phyloP scores from a whole-genome alignment of 1,139 yeast genomes.

The Yamadazyma siamensis region DNA sequence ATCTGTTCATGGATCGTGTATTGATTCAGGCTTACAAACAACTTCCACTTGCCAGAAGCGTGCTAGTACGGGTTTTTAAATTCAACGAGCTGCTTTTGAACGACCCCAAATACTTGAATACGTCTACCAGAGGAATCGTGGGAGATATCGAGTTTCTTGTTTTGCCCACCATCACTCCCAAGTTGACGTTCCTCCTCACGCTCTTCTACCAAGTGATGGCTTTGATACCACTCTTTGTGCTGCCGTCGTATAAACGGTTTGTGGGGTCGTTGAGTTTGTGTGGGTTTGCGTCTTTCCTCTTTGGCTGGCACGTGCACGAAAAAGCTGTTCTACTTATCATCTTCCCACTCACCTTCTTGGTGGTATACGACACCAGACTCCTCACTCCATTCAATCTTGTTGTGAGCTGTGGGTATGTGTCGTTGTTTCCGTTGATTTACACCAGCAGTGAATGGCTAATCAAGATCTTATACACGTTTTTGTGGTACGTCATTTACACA shows the following conservation, averaged over 20 bases:
- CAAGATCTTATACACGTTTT: constrained; percentile 73
- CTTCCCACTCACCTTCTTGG: constrained; percentile 83
- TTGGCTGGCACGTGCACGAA: constrained; percentile 99
- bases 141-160: constrained; percentile 84
- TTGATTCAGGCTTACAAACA: constrained; percentile 51
- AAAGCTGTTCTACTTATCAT: constrained; percentile 88
- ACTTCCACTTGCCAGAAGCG: constrained; percentile 43
- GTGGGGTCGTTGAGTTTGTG: constrained; percentile 83
- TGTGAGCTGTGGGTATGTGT: constrained; percentile 79
- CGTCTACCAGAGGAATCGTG: constrained; percentile 82
- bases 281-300: constrained; percentile 85
- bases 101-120: constrained; percentile 24
- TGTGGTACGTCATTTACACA: constrained; percentile 81
- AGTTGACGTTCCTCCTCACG: constrained; percentile 72
- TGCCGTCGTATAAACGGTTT: constrained; percentile 76
- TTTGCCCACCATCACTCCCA: constrained; percentile 78
- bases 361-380: constrained; percentile 67
- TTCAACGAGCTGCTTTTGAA: constrained; percentile 27
- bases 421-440: constrained; percentile 82
- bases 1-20: constrained; percentile 78
- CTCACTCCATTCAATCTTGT: constrained; percentile 65
- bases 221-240: constrained; percentile 67
- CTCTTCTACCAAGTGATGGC: constrained; percentile 79
- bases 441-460: constrained; percentile 78
- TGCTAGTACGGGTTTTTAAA: constrained; percentile 29